A percentile compares a stretch with the other conserved stretches of the same genome.
Evolutionary conservation across 83 land plant genomes (phyloP).

Genomic region (Larix sibirica): DNA sequence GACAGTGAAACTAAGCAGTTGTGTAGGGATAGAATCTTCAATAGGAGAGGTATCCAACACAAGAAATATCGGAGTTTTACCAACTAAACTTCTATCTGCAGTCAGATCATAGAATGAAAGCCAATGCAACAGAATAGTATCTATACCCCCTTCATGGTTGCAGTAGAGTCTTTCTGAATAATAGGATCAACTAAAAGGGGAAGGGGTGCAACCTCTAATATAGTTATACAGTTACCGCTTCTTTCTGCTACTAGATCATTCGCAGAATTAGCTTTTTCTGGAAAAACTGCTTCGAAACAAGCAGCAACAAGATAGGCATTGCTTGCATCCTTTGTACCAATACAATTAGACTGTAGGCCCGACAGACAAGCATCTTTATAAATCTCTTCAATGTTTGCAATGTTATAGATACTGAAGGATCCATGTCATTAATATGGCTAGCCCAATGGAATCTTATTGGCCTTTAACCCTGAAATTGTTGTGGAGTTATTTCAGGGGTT

Average conservation of each 20-base stretch:
- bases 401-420: slow-evolving; percentile 43
- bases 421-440: no score
- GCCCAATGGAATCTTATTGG: no score
- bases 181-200: no score
- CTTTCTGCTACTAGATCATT: slow-evolving; percentile 29
- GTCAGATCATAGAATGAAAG: slow-evolving; percentile 39
- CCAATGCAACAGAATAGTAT: no score
- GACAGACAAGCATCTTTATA: slow-evolving; percentile 68
- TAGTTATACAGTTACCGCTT: background rate
- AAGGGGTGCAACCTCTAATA: no score
- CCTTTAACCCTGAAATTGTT: no score
- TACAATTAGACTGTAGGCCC: slow-evolving; percentile 43
- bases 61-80: slow-evolving; percentile 42
- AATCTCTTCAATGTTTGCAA: slow-evolving; percentile 61
- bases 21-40: slow-evolving; percentile 29
- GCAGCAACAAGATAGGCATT: slow-evolving; percentile 74
- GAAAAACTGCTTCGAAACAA: slow-evolving; percentile 69
- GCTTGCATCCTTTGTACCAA: slow-evolving; percentile 43
- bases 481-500: no score
- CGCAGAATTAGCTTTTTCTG: slow-evolving; percentile 31
- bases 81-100: slow-evolving; percentile 36
- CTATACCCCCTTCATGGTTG: no score
- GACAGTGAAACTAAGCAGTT: slow-evolving; percentile 9
- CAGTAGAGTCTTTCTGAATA: no score
- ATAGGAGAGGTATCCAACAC: slow-evolving; percentile 56